phyloP scores from a whole-genome alignment of 2,329 filamentous ascomycete species.

The Calonectria ilicicola region DNA sequence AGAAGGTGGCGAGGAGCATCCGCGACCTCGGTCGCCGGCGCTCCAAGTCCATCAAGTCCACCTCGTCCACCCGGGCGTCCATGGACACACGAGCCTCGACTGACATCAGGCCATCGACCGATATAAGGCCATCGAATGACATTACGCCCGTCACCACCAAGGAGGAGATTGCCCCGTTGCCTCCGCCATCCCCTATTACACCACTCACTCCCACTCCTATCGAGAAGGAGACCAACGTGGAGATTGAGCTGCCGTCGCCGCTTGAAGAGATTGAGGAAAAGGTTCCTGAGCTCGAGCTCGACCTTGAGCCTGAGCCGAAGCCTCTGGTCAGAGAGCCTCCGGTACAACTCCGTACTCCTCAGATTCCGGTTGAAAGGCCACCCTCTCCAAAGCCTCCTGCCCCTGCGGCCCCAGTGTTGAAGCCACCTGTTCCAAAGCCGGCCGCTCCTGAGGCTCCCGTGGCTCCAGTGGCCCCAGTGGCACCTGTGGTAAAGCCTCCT shows the following conservation, averaged over 20 bases:
- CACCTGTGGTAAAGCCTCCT: not conserved
- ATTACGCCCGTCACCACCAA: not conserved
- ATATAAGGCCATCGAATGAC: no score
- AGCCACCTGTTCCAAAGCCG: not conserved
- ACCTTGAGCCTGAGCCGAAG: not conserved
- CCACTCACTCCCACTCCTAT: not conserved
- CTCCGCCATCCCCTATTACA: not conserved
- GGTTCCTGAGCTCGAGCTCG: not conserved
- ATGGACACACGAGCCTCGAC: not conserved
- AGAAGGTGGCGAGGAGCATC: conserved; percentile 22
- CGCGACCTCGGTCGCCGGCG: conserved; percentile 18
- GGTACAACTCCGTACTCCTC: not conserved
- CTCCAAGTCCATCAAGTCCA: conserved; percentile 23
- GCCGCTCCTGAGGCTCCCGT: not conserved
- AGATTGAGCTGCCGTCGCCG: not conserved
- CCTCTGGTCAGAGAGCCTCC: not conserved
- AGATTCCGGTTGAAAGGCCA: not conserved
- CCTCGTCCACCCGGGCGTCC: conserved; percentile 14
- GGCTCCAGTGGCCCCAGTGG: not conserved
- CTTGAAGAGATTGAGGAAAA: not conserved
- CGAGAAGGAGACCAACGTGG: not conserved
- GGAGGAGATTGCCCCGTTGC: not conserved
- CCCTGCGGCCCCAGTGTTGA: not conserved
- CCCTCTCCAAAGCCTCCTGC: not conserved
- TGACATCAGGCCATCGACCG: not conserved